These are phyloP conservation scores for Ascochyta viciae-villosae DNA, from an alignment of 2,329 filamentous ascomycete species.

Conservation along the genomic window DNA sequence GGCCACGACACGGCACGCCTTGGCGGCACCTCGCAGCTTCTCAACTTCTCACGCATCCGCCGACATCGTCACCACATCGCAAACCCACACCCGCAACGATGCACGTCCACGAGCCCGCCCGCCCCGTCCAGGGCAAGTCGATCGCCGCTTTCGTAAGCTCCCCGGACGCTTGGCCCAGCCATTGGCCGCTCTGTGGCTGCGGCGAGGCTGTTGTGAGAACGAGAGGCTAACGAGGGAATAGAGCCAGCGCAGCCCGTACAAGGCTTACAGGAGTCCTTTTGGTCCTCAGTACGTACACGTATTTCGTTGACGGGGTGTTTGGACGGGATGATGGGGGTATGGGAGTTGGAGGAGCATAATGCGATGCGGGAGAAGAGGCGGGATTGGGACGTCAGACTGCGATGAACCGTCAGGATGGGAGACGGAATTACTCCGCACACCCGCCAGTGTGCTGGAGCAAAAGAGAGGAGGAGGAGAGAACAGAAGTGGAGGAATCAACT, in stretches of 20 bases:
- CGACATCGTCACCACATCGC: constrained; percentile 22
- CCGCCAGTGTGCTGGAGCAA: neutral
- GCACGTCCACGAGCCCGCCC: constrained; percentile 16
- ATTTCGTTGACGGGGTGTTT: constrained; percentile 9
- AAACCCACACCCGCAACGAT: constrained; percentile 17
- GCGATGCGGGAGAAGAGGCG: constrained; percentile 1
- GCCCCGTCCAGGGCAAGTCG: constrained; percentile 34
- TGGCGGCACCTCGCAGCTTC: constrained; percentile 21
- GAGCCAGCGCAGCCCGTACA: constrained; percentile 50
- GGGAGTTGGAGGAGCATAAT: neutral
- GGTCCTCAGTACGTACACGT: constrained; percentile 61
- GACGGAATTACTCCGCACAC: neutral
- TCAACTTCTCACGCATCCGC: constrained; percentile 16
- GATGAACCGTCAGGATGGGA: neutral
- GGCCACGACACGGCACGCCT: constrained; percentile 15
- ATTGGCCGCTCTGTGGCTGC: constrained; percentile 17
- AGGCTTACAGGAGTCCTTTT: constrained; percentile 63
- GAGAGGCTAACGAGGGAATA: constrained; percentile 29
- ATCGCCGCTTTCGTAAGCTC: constrained; percentile 39
- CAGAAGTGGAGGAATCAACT: neutral
- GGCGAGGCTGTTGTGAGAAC: neutral
- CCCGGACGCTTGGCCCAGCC: constrained; percentile 9
- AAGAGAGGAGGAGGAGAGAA: neutral
- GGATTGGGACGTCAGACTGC: neutral
- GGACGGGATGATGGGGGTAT: neutral